Evolutionary conservation across 768 basidiomycete species (phyloP), one percentile per base, ranked within the genome.

Genomic region (Psilocybe subaeruginosa): DNA sequence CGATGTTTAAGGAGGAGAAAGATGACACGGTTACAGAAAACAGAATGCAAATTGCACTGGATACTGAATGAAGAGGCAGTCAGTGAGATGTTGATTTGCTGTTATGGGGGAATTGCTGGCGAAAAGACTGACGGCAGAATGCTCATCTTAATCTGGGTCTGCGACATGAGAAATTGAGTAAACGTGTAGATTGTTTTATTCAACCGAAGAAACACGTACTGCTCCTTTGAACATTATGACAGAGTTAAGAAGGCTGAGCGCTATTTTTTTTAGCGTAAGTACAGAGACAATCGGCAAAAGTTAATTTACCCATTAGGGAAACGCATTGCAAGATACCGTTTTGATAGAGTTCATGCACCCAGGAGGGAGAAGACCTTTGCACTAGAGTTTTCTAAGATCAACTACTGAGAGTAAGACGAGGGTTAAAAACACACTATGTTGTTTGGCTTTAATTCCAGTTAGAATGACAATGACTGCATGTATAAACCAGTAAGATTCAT

Each of bases 21-120:
- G 31, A 58, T 41, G 35, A 58, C 31, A 3, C 57, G 50, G 17
- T 41, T 53, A 31, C 52, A 53, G 51, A 59, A 59, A 17, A 59
- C 37, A 14, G 58, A 52, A 45, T 52, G 58, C 14, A 59, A 19
- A 27, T 41, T 50, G 57, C 57, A 58, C 50, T 58, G 47, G 11
- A 58, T 47, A 29, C 54, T 56, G 23, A 3, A 43, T 43, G 29
- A n/a, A 30, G 29, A 45, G 53, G 2, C 27, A 11, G 29, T 56
- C 31, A 56, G 8, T 45, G 4, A 43, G 12, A n/a, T 8, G 1
- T 43, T n/a, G 35, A 41, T 14, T 30, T 8, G 29, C 14, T 14
- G 12, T n/a, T 45, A 23, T 23, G 23, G 2, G 23, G 23, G 16
- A 17, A 31, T 9, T 7, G 16, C 7, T 3, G 33, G 17, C 29